Conservation (phyloP, 495 filamentous ascomycete species). For the Elasticomyces elasticus region DNA sequence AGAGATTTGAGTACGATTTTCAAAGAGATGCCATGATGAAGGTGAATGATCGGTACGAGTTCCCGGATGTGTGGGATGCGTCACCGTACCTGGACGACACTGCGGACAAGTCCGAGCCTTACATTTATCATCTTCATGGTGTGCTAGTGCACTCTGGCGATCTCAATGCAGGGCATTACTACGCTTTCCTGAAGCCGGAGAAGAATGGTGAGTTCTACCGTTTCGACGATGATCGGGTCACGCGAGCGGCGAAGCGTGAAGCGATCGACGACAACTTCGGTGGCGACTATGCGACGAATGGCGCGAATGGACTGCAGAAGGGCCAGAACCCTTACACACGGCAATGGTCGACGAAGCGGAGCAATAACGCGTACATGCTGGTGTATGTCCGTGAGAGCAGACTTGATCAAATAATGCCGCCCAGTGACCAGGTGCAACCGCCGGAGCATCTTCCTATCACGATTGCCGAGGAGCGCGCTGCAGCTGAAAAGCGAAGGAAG, state of each 20-base stretch:
- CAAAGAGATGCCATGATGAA: constrained; percentile 97
- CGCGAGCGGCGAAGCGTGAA: constrained; percentile 80
- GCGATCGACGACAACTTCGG: constrained; percentile 95
- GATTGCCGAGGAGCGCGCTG: constrained; percentile 70
- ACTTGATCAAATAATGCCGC: constrained; percentile 66
- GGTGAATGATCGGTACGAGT: constrained; percentile 96
- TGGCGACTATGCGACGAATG: constrained; percentile 58
- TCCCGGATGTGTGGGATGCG: constrained; percentile 87
- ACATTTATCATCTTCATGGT: constrained; percentile 84
- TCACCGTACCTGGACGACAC: constrained; percentile 76
- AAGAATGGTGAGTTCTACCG: constrained; percentile 92
- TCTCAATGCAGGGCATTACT: constrained; percentile 97
- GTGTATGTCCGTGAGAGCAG: constrained; percentile 88
- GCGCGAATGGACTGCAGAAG: constrained; percentile 46
- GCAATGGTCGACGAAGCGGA: constrained; percentile 56
- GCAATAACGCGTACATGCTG: constrained; percentile 91
- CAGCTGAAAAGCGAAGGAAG: constrained; percentile 60
- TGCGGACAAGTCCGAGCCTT: constrained; percentile 80
- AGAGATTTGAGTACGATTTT: constrained; percentile 96
- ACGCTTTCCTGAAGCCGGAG: constrained; percentile 87
- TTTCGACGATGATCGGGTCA: constrained; percentile 95
- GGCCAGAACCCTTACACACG: constrained; percentile 59
- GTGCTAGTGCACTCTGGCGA: constrained; percentile 95
- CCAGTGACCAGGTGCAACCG: constrained; percentile 63
- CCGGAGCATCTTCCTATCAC: constrained; percentile 70